phyloP scores from a whole-genome alignment of 805 yeast species.

The Candida verbasci region DNA sequence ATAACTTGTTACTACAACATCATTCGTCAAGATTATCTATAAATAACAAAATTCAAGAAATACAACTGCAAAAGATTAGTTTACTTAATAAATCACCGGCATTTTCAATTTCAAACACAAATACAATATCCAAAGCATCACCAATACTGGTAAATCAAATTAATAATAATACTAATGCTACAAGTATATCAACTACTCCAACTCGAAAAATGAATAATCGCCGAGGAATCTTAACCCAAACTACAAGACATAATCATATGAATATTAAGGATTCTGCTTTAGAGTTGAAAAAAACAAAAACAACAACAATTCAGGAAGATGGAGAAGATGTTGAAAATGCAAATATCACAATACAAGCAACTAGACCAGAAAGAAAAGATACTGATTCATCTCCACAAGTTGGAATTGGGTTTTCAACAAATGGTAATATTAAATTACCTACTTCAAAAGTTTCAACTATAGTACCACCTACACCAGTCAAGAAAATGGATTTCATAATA shows the following conservation, averaged over 20 bases:
- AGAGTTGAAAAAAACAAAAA: constrained; percentile 28
- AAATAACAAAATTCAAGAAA: constrained; percentile 24
- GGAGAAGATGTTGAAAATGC: not conserved
- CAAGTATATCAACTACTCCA: constrained; percentile 1
- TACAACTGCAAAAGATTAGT: constrained; percentile 12
- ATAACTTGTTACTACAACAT: constrained; percentile 35
- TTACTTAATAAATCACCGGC: constrained; percentile 6
- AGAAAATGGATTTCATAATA: constrained; percentile 44
- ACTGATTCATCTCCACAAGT: constrained; percentile 1
- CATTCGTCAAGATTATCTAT: constrained; percentile 31
- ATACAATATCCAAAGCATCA: not conserved
- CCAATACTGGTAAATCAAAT: too few relatives aligned
- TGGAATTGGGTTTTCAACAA: constrained; percentile 52
- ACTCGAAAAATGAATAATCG: constrained; percentile 4
- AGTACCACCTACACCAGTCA: constrained; percentile 66
- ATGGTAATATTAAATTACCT: constrained; percentile 50
- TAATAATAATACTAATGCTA: not conserved
- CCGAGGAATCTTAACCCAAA: constrained; percentile 9
- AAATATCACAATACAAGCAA: not conserved
- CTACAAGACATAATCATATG: constrained; percentile 32
- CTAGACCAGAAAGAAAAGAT: not conserved
- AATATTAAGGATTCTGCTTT: constrained; percentile 36
- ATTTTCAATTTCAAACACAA: not conserved
- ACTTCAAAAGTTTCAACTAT: constrained; percentile 40
- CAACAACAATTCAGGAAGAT: constrained; percentile 2